Evolutionary conservation across 2,329 filamentous ascomycete genomes (phyloP), one percentile per base, ranked within the genome.

Genomic region (Bipolaris oryzae): DNA sequence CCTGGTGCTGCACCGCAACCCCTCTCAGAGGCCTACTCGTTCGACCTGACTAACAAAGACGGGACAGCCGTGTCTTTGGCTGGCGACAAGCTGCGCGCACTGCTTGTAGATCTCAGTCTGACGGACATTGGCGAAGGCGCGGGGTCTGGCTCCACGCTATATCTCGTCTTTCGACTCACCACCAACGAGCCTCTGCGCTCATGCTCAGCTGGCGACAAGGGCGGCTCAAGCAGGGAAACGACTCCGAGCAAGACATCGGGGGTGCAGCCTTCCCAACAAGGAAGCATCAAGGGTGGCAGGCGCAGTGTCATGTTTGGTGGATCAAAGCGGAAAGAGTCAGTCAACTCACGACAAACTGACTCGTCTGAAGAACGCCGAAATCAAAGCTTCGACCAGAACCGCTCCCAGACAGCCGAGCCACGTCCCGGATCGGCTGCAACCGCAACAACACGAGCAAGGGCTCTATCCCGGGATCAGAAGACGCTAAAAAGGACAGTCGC

Each of bases 91-190:
- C 85, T 93, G 72, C 91, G 89, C 70, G 96, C 92, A 0, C 82
- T 99, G 2, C 97, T 98, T 66, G 88, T 91, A 2, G 92, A 98
- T 68, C 80, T 99, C 16, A 91, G 88, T 37, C 85, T 90, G 0
- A 84, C 87, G 46, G 93, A 97, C 68, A 81, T 89, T 54, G 85
- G 85, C n/a, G 83, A 87, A 64, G 82, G 80, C 10, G 79, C 82
- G n/a, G 79, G 88, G 2, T 83, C 85, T 7, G 89, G 89, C 45
- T 85, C 86, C 3, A 89, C 92, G 49, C 78, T 98, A 18, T 97
- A 90, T 72, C 82, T 99, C 1, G 87, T 97, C 3, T 89, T 95
- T 62, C 92, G 90, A 67, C 85, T 97, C 7, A 83, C 92, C 46
- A 84, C 87, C 3, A 81, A 82, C 46, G 85, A 86, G 69, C 77